phyloP scores from a whole-genome alignment of 2,329 filamentous ascomycete species.

The Cytospora schulzeri region DNA sequence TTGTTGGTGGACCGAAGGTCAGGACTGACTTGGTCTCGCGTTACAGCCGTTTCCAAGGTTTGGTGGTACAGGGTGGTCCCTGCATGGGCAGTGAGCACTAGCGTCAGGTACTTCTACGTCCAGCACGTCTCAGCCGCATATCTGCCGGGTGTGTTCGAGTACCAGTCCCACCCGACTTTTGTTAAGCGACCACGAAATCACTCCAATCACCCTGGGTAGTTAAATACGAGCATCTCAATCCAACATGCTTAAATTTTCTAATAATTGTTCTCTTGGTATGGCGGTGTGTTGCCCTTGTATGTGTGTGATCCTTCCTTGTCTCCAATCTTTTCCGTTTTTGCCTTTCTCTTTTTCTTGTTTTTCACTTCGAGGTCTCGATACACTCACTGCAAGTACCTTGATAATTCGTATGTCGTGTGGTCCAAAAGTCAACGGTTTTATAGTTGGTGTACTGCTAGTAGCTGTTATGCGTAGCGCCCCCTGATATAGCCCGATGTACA shows the following conservation, averaged over 20 bases:
- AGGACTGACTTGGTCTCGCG: too few species aligned
- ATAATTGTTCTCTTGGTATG: neutral
- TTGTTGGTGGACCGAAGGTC: too few species aligned
- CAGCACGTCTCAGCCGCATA: neutral
- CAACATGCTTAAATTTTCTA: neutral
- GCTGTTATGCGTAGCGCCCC: neutral
- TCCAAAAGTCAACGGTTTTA: neutral
- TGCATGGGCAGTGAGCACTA: neutral
- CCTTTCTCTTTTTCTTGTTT: too few species aligned
- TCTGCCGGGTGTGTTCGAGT: neutral
- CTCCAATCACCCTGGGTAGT: neutral
- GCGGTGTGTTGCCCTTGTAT: neutral
- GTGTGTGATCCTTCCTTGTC: neutral
- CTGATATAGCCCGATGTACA: neutral
- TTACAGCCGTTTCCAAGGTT: neutral
- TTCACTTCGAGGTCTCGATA: too few species aligned
- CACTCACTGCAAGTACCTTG: too few species aligned
- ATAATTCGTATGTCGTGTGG: too few species aligned
- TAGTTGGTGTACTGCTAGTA: neutral
- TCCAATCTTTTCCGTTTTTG: too few species aligned
- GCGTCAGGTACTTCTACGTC: neutral
- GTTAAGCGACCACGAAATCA: neutral
- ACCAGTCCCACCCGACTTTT: neutral
- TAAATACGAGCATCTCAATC: neutral
- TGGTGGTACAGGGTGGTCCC: neutral